Base-by-base conservation (phyloP, 306 rosid genomes). In the Vigna radiata region DNA sequence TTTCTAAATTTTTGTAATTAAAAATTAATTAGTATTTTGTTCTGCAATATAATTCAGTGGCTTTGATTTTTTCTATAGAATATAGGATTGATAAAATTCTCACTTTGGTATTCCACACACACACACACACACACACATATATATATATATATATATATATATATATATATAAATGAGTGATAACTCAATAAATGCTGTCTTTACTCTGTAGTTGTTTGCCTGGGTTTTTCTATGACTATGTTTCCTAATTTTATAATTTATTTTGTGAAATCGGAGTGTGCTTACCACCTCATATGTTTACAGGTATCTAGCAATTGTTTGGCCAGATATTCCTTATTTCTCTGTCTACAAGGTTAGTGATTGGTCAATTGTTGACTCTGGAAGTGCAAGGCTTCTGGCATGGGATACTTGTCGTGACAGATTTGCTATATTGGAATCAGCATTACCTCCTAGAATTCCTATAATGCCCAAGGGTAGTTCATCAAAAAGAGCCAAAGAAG, bases 281-380 rank as follows among this genome's bases (percentile, higher is more conserved):
- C 85, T 84, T 37, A 84, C 44, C 16, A 65, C 62, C 56, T 85
- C 75, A 56, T 77, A 73, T 79, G 58, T 69, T 83, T 86, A 81
- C 97, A 96, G 99, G 98, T 92, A 96, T 82, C 82, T 96, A 77
- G 90, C 89, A 61, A 85, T 92, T 25, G 96, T 92, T 82, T 96
- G 99, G 99, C 99, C 99, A 60, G 99, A 96, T 82, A 92, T 96
- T 78, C 99, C 99, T 60, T 96, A 96, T 86, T 96, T 96, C 83
- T 96, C 99, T 21, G 81, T 96, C 77, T 92, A 92, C 90, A 92
- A 92, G 88, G 98, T 82, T 33, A 89, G 97, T 84, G 96, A 93
- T 78, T 96, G 99, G 99, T 91, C 99, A 46, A 89, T 92, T 27
- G 98, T 92, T 79, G 99, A 96, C 87, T 92, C 99, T n/a, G 99